These are phyloP conservation scores for Pleoardoris graminearum DNA, from an alignment of 2,329 filamentous ascomycete species.

Conservation along the genomic window DNA sequence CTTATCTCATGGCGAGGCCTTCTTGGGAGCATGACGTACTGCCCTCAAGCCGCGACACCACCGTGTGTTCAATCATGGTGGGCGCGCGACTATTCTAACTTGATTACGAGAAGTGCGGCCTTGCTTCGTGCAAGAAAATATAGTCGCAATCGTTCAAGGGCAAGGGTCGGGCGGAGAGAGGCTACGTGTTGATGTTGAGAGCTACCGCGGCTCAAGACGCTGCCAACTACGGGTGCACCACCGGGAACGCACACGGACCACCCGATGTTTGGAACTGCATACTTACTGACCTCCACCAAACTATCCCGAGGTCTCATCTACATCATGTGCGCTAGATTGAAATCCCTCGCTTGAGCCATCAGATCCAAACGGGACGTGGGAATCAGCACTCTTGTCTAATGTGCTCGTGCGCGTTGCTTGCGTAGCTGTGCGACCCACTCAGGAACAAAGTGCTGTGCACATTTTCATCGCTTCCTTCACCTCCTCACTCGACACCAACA, in stretches of 20 bases:
- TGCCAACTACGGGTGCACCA: slow-evolving; percentile 22
- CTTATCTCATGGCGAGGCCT: background rate
- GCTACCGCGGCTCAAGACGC: background rate
- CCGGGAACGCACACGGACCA: slow-evolving; percentile 25
- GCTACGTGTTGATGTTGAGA: slow-evolving; percentile 36
- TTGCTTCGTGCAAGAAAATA: background rate
- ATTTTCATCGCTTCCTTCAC: background rate
- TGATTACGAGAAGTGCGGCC: too few species aligned
- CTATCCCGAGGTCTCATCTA: too few species aligned
- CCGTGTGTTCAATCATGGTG: slow-evolving; percentile 84
- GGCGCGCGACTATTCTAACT: background rate
- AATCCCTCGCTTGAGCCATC: too few species aligned
- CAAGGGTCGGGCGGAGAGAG: slow-evolving; percentile 13
- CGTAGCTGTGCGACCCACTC: background rate
- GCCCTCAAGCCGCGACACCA: slow-evolving; percentile 93
- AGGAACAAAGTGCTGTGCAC: background rate
- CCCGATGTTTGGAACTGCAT: background rate
- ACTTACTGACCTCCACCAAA: background rate
- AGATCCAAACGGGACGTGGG: background rate
- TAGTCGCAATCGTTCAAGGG: background rate
- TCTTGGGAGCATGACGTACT: slow-evolving; percentile 55
- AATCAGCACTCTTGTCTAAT: too few species aligned
- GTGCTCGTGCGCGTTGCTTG: background rate
- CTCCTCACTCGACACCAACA: background rate
- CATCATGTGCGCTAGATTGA: too few species aligned